Conservation (phyloP, 495 filamentous ascomycete genomes). For the Tirmania nivea region DNA sequence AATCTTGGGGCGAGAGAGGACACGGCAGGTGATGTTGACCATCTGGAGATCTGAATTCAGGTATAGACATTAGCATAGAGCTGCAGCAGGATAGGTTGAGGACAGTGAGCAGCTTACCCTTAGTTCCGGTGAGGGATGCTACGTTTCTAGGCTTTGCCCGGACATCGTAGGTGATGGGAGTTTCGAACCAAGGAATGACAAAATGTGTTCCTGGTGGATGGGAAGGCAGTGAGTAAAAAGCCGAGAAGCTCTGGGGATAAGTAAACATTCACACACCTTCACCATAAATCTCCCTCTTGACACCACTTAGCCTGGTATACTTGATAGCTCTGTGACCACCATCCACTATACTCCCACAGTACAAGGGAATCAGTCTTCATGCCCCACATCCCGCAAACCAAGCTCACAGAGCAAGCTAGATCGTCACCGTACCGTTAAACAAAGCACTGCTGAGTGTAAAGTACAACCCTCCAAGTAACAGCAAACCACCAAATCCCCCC, state of each 20-base stretch:
- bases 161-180: conserved; percentile 88
- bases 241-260: background rate
- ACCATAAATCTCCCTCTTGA: conserved; percentile 83
- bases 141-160: conserved; percentile 94
- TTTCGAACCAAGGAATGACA: conserved; percentile 89
- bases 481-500: conserved; percentile 32
- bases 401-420: background rate
- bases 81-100: background rate
- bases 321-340: conserved; percentile 98
- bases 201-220: conserved; percentile 58
- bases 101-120: conserved; percentile 22
- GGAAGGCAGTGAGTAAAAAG: background rate
- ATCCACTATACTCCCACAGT: conserved; percentile 38
- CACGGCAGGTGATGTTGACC: conserved; percentile 99
- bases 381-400: conserved; percentile 1
- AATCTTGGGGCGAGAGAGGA: conserved; percentile 74
- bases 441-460: conserved; percentile 59
- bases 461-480: conserved; percentile 42
- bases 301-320: conserved; percentile 81
- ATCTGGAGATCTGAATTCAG: conserved; percentile 59
- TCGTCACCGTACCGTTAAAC: conserved; percentile 50
- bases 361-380: background rate
- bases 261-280: conserved; percentile 46
- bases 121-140: conserved; percentile 90
- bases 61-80: too few species aligned